These are phyloP conservation scores for Ophiostoma angusticollis DNA, from an alignment of 2,329 filamentous ascomycete species.

Conservation along the genomic window DNA sequence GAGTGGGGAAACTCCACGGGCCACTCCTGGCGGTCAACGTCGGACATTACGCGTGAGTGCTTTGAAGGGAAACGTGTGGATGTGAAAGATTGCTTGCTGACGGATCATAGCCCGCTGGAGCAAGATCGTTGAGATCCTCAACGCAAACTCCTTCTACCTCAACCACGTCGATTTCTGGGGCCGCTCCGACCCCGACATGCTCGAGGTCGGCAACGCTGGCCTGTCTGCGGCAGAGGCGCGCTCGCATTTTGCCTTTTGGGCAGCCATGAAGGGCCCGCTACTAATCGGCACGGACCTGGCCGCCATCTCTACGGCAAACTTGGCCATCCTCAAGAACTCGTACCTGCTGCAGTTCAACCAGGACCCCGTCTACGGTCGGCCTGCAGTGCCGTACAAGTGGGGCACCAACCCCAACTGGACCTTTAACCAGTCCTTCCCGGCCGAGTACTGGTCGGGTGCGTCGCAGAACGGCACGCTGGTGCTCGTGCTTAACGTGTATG, in stretches of 20 bases:
- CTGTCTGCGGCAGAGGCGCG: constrained; percentile 32
- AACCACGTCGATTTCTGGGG: constrained; percentile 34
- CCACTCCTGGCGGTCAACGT: constrained; percentile 25
- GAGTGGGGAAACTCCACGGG: constrained; percentile 31
- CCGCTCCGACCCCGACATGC: constrained; percentile 38
- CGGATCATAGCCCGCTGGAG: constrained; percentile 8
- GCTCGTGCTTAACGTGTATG: constrained; percentile 32
- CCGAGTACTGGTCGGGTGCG: constrained; percentile 36
- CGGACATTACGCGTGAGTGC: constrained; percentile 14
- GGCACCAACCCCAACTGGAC: constrained; percentile 36
- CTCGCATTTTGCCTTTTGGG: constrained; percentile 40
- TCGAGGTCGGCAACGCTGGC: constrained; percentile 36
- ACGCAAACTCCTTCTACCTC: constrained; percentile 33
- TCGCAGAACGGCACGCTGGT: constrained; percentile 31
- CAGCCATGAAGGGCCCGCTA: constrained; percentile 35
- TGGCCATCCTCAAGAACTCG: constrained; percentile 30
- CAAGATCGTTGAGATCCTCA: constrained; percentile 27
- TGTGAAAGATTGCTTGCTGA: background rate
- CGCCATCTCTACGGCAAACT: constrained; percentile 21
- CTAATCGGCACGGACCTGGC: constrained; percentile 33
- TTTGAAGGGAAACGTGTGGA: constrained; percentile 13
- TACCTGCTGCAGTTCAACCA: constrained; percentile 31
- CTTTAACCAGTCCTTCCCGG: constrained; percentile 33
- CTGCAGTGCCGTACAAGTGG: constrained; percentile 34
- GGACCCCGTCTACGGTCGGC: constrained; percentile 27